Conservation (phyloP, 1,139 yeast genomes). For the Magnusiomyces fungicola region DNA sequence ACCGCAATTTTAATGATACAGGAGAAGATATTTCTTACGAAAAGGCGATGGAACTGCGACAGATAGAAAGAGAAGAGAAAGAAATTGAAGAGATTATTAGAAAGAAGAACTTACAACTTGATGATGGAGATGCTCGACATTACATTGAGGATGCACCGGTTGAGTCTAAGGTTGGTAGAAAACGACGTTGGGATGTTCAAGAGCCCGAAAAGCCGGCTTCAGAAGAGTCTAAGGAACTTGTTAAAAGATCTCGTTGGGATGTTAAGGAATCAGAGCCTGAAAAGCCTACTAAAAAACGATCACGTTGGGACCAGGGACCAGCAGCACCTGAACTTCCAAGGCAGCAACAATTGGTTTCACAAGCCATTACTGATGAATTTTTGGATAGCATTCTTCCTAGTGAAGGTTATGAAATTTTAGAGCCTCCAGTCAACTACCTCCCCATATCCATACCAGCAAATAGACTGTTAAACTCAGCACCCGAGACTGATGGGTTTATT, state of each 20-base stretch:
- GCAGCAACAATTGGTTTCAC: constrained; percentile 19
- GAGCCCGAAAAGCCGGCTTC: constrained; percentile 19
- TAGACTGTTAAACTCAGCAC: constrained; percentile 22
- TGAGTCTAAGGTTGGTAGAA: constrained; percentile 8
- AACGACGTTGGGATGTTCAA: constrained; percentile 16
- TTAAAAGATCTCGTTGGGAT: constrained; percentile 22
- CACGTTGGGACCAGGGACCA: constrained; percentile 29
- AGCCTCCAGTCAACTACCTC: constrained; percentile 43
- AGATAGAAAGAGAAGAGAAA: constrained; percentile 30
- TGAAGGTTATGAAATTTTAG: constrained; percentile 42
- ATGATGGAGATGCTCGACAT: constrained; percentile 12
- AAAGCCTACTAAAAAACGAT: constrained; percentile 13
- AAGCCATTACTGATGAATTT: constrained; percentile 44
- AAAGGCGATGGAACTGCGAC: constrained; percentile 28
- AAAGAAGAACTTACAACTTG: constrained; percentile 14
- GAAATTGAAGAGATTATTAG: constrained; percentile 26
- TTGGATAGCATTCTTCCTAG: constrained; percentile 48
- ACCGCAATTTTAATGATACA: constrained; percentile 29
- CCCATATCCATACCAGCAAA: constrained; percentile 26
- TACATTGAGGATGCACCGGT: constrained; percentile 10
- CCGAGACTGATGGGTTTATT: constrained; percentile 31
- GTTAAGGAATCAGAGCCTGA: constrained; percentile 11
- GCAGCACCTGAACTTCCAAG: constrained; percentile 40
- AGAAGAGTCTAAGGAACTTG: constrained; percentile 18
- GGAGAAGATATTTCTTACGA: constrained; percentile 21